Conservation (phyloP, 441 rosid genomes). For the Pelargonium cotyledonis region DNA sequence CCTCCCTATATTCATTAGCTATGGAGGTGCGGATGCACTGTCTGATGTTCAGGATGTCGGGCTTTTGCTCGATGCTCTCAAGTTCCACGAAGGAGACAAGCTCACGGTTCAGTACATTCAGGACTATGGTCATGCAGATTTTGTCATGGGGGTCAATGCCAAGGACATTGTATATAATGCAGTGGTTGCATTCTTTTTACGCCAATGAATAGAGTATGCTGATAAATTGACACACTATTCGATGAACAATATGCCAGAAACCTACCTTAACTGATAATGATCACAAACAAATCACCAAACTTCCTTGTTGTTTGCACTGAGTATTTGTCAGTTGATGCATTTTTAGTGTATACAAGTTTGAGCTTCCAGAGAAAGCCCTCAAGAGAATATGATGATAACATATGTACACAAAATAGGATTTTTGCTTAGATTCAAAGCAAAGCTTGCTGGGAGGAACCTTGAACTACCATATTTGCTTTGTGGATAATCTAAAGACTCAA, state of each 20-base stretch:
- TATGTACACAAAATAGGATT: neutral
- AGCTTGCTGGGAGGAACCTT: slow-evolving; percentile 31
- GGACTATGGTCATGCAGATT: slow-evolving; percentile 79
- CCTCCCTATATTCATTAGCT: slow-evolving; percentile 68
- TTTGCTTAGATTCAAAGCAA: slow-evolving; percentile 61
- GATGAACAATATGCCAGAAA: neutral
- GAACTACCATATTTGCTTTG: slow-evolving; percentile 39
- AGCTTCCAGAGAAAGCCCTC: slow-evolving; percentile 21
- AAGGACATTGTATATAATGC: slow-evolving; percentile 62
- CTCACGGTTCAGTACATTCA: slow-evolving; percentile 48
- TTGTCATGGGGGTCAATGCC: slow-evolving; percentile 79
- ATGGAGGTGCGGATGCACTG: slow-evolving; percentile 63
- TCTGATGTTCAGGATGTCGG: slow-evolving; percentile 56
- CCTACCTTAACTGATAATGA: slow-evolving; percentile 7
- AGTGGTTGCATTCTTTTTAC: slow-evolving; percentile 50
- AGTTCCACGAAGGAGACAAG: slow-evolving; percentile 60
- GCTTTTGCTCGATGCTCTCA: slow-evolving; percentile 48
- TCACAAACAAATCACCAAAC: slow-evolving; percentile 14
- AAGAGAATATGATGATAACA: slow-evolving; percentile 13
- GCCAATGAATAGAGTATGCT: slow-evolving; percentile 22
- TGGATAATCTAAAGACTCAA: slow-evolving; percentile 24
- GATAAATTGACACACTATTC: neutral
- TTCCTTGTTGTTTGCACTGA: neutral
- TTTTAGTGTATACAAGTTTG: neutral
- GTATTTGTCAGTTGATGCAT: neutral